Percentiles rank a stretch among this genome's conserved stretches.
Evolutionary conservation across 2,329 filamentous ascomycete genomes (phyloP).

Genomic region (Ceratocystis ficicola): DNA sequence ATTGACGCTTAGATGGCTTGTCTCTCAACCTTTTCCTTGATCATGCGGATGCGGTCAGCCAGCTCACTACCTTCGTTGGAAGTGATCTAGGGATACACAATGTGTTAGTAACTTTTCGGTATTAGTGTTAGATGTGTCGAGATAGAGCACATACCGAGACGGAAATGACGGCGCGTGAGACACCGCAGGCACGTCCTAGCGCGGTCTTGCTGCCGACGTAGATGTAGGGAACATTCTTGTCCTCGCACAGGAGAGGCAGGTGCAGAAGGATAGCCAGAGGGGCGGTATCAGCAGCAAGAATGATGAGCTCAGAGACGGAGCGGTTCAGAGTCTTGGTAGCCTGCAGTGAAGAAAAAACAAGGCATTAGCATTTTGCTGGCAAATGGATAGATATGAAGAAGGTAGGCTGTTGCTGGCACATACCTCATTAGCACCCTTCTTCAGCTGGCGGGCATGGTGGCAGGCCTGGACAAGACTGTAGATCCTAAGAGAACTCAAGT

Average conservation of each 20-base stretch:
- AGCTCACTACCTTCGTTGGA: conserved; percentile 86
- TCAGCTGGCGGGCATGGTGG: conserved; percentile 60
- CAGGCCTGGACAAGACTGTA: conserved; percentile 69
- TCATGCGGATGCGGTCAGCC: conserved; percentile 69
- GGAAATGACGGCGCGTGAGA: conserved; percentile 76
- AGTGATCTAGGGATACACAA: conserved; percentile 46
- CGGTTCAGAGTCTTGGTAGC: conserved; percentile 82
- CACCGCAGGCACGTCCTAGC: conserved; percentile 80
- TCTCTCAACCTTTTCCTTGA: conserved; percentile 93
- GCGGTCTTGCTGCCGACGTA: conserved; percentile 69
- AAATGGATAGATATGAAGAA: not conserved
- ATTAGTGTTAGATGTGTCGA: not conserved
- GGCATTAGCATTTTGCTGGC: conserved; percentile 12
- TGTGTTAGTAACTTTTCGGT: conserved; percentile 3
- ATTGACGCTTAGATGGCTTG: conserved; percentile 65
- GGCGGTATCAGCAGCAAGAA: conserved; percentile 78
- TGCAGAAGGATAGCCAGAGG: conserved; percentile 82
- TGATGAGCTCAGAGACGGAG: conserved; percentile 77
- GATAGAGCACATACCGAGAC: conserved; percentile 35
- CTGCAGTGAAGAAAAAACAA: conserved; percentile 21
- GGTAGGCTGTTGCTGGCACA: not conserved
- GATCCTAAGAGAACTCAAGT: conserved; percentile 33
- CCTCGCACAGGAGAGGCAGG: conserved; percentile 77
- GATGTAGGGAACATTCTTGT: conserved; percentile 56
- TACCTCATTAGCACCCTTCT: conserved; percentile 77